Conservation (phyloP, 2,329 filamentous ascomycete species). For the Alternaria longipes region DNA sequence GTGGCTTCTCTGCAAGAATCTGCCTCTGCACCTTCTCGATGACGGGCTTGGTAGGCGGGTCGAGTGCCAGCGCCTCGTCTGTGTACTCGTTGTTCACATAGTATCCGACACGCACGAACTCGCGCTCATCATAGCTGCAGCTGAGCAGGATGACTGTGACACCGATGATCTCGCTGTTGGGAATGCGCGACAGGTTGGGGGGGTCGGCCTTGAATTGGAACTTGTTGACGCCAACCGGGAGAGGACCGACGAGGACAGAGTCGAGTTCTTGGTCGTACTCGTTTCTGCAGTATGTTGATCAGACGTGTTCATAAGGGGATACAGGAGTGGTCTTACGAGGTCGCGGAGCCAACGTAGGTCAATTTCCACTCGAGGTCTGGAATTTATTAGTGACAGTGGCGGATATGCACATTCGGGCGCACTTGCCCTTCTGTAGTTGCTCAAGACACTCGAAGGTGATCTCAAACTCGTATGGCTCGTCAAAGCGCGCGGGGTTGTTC, state of each 20-base stretch:
- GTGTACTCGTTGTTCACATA: slow-evolving; percentile 99
- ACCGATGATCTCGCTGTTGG: slow-evolving; percentile 92
- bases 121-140: slow-evolving; percentile 93
- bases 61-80: slow-evolving; percentile 84
- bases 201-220: slow-evolving; percentile 97
- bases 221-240: slow-evolving; percentile 97
- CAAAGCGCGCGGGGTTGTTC: slow-evolving; percentile 97
- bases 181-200: slow-evolving; percentile 88
- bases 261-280: slow-evolving; percentile 99
- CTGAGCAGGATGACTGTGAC: slow-evolving; percentile 97
- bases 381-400: slow-evolving; percentile 24
- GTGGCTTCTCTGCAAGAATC: slow-evolving; percentile 94
- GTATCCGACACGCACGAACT: slow-evolving; percentile 98
- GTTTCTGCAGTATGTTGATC: slow-evolving; percentile 65
- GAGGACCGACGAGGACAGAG: slow-evolving; percentile 94
- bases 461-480: slow-evolving; percentile 93
- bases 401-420: not conserved
- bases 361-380: slow-evolving; percentile 98
- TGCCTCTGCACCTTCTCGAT: slow-evolving; percentile 93
- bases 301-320: slow-evolving; percentile 10
- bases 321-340: slow-evolving; percentile 72
- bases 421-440: slow-evolving; percentile 84
- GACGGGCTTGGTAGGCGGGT: slow-evolving; percentile 90
- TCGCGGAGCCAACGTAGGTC: slow-evolving; percentile 97
- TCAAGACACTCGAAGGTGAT: slow-evolving; percentile 99